Evolutionary conservation across 192 early-diverging fungal species (phyloP).

Genomic region (Coemansia reversa): DNA sequence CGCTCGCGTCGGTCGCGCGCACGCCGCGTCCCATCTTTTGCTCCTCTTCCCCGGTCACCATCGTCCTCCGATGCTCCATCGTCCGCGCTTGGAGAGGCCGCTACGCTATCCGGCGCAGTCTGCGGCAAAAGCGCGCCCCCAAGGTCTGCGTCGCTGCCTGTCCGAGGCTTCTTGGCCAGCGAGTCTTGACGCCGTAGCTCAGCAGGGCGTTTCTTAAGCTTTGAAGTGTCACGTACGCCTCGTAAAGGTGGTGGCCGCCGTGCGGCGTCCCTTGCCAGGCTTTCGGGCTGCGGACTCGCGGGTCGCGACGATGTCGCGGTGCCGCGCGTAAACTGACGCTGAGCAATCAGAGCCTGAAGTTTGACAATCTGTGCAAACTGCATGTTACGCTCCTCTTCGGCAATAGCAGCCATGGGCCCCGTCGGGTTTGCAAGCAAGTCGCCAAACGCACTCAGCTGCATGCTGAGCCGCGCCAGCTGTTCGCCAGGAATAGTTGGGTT

Average conservation of each 20-base stretch:
- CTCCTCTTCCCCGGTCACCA: conserved; percentile 3
- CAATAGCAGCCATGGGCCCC: conserved; percentile 16
- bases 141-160: conserved; percentile 7
- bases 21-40: conserved; percentile 19
- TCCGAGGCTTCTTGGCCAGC: conserved; percentile 29
- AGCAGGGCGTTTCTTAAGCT: conserved; percentile 31
- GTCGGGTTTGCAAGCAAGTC: conserved; percentile 16
- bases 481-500: conserved; percentile 35
- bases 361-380: conserved; percentile 43
- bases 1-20: conserved; percentile 33
- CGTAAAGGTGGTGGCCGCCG: neutral
- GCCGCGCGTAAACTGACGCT: conserved; percentile 35
- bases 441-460: conserved; percentile 48
- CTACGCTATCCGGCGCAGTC: conserved; percentile 2
- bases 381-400: conserved; percentile 37
- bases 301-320: neutral
- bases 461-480: conserved; percentile 42
- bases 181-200: conserved; percentile 32
- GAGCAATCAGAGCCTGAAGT: conserved; percentile 47
- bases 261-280: neutral
- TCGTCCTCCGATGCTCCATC: conserved; percentile 25
- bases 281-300: conserved; percentile 22
- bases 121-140: neutral
- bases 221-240: neutral
- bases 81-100: conserved; percentile 11